Conservation (phyloP, 2,329 filamentous ascomycete species). For the Rhinocladiella similis region DNA sequence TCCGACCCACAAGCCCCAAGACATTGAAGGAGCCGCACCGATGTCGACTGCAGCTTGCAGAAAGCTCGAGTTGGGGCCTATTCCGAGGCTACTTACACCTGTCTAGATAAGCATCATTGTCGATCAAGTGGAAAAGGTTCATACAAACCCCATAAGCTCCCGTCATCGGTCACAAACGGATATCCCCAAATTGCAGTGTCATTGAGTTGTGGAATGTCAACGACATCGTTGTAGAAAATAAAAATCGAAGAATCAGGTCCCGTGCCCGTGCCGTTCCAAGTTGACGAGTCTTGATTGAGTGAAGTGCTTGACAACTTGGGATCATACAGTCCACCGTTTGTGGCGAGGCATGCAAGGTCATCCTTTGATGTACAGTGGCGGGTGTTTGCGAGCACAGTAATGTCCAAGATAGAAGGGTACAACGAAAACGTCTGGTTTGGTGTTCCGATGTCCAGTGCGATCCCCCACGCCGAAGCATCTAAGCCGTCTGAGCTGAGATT, state of each 20-base stretch:
- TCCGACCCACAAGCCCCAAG: constrained; percentile 22
- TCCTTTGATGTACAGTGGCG: neutral
- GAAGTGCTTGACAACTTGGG: neutral
- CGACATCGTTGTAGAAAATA: neutral
- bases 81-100: constrained; percentile 4
- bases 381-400: neutral
- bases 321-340: constrained; percentile 1
- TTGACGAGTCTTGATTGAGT: neutral
- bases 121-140: neutral
- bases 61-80: constrained; percentile 23
- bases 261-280: constrained; percentile 1
- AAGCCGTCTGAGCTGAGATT: neutral
- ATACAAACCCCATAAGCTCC: neutral
- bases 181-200: neutral
- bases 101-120: neutral
- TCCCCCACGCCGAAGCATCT: constrained; percentile 5
- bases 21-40: constrained; percentile 10
- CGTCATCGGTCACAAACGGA: neutral
- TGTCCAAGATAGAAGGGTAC: neutral
- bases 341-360: neutral
- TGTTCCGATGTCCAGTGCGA: neutral
- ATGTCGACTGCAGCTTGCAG: constrained; percentile 10
- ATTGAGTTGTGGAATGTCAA: neutral
- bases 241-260: neutral
- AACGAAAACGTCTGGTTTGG: neutral